Evolutionary conservation across 768 basidiomycete genomes (phyloP), one percentile per base, ranked within the genome.

Genomic region (Boletus bicolor): DNA sequence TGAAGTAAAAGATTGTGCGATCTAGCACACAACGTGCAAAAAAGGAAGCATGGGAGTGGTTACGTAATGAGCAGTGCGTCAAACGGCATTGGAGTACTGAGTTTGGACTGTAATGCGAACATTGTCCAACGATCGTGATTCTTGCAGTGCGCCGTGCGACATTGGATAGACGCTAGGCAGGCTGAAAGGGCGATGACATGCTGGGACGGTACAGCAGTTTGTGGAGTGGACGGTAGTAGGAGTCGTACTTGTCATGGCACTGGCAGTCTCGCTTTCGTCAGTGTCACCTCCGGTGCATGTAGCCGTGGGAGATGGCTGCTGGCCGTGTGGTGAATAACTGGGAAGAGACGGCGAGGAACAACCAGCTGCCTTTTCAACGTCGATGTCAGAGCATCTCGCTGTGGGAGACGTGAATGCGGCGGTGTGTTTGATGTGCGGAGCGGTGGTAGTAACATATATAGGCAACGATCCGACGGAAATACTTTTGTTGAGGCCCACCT

Each of bases 381-480:
- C 64, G 34, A 61, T 11, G 0, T 63, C 49, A 32, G 57, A 46
- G 7, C 15, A 34, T 35, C 37, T 63, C 10, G 10, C 7, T 4
- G 19, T 34, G 1, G 53, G 37, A 34, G 53, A 15, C 41, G 35
- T 14, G 19, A 17, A 12, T 12, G 49, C 12, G 1, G 35, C 38
- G 11, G 12, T 26, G 5, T n/a, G 42, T 42, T 67, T 64, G 49
- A 32, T 17, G 5, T 44, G 48, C 3, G 61, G 43, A 35, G 49
- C 37, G 15, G 49, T 49, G 26, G 37, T 0, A 11, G 65, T 19
- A 9, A 43, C 52, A 28, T 64, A 61, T 34, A 57, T 12, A 17
- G 65, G 54, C 26, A 55, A 51, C 19, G 65, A 67, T 28, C 58
- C 62, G 10, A 53, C 47, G 21, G 61, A 55, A 49, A 57, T 67